Evolutionary conservation across 2,329 filamentous ascomycete genomes (phyloP).

Genomic region (Sporothrix inflata): DNA sequence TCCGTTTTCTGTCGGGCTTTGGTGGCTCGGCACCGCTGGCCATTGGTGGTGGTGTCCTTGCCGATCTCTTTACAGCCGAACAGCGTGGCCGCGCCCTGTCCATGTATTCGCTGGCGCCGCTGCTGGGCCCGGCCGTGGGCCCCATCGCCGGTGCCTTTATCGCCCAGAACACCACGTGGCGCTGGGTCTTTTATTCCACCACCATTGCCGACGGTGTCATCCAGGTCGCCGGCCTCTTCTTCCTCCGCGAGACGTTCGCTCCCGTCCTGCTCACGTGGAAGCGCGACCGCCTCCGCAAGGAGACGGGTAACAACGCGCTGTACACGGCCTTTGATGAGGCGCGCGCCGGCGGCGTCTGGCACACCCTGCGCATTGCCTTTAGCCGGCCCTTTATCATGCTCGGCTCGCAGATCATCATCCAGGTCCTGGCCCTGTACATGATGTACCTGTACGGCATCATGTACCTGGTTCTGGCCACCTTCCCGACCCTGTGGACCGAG

Average conservation of each 20-base stretch:
- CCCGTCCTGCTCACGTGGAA: slow-evolving; percentile 46
- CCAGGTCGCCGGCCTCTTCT: slow-evolving; percentile 58
- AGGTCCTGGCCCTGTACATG: slow-evolving; percentile 54
- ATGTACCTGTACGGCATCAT: slow-evolving; percentile 51
- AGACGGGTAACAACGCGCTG: slow-evolving; percentile 57
- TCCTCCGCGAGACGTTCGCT: slow-evolving; percentile 51
- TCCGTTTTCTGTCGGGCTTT: slow-evolving; percentile 54
- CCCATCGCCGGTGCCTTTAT: slow-evolving; percentile 70
- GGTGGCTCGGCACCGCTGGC: slow-evolving; percentile 53
- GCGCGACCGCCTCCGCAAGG: slow-evolving; percentile 51
- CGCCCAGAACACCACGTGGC: slow-evolving; percentile 64
- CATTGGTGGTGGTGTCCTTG: slow-evolving; percentile 51
- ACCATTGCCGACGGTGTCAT: slow-evolving; percentile 60
- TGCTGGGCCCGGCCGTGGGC: slow-evolving; percentile 67
- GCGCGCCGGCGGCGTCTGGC: slow-evolving; percentile 34
- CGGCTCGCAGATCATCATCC: slow-evolving; percentile 56
- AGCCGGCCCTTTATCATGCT: slow-evolving; percentile 56
- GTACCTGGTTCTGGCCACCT: slow-evolving; percentile 56
- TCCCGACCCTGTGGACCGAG: slow-evolving; percentile 49
- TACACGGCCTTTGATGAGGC: slow-evolving; percentile 57
- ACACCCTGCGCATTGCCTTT: slow-evolving; percentile 45
- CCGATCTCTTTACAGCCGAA: slow-evolving; percentile 53
- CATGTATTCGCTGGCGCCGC: slow-evolving; percentile 49
- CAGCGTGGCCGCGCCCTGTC: slow-evolving; percentile 50
- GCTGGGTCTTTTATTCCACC: slow-evolving; percentile 71